Conservation (phyloP, 768 basidiomycete species). For the Suillus paluster region DNA sequence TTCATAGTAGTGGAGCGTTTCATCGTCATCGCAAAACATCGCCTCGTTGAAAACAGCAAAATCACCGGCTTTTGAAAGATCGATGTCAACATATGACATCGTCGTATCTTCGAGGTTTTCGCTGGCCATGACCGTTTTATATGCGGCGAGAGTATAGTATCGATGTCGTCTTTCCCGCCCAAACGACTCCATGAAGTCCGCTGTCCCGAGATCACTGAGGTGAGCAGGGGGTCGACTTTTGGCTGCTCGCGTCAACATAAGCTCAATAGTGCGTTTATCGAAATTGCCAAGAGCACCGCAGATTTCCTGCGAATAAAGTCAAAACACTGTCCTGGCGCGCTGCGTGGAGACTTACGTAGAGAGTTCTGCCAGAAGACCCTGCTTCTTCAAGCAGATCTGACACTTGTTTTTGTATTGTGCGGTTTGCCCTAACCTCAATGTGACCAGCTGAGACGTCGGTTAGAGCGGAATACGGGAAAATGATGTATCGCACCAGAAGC, state of each 20-base stretch:
- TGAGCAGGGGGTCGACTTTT: slow-evolving; percentile 68
- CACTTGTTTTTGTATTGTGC: slow-evolving; percentile 80
- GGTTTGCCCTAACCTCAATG: slow-evolving; percentile 56
- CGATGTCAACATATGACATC: slow-evolving; percentile 47
- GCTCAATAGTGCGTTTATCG: slow-evolving; percentile 82
- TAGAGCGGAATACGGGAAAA: background rate
- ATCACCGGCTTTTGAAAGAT: slow-evolving; percentile 55
- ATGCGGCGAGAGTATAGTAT: slow-evolving; percentile 78
- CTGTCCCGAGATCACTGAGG: slow-evolving; percentile 71
- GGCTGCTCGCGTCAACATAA: slow-evolving; percentile 73
- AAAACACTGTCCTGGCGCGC: slow-evolving; percentile 1
- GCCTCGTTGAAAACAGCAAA: slow-evolving; percentile 50
- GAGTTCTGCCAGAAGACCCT: slow-evolving; percentile 69
- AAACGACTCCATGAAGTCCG: slow-evolving; percentile 76
- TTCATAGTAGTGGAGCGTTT: slow-evolving; percentile 48
- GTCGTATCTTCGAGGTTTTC: slow-evolving; percentile 65
- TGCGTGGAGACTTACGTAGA: slow-evolving; percentile 52
- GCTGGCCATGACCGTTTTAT: slow-evolving; percentile 59
- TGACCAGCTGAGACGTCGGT: slow-evolving; percentile 31
- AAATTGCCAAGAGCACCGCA: slow-evolving; percentile 66
- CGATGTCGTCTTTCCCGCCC: slow-evolving; percentile 88
- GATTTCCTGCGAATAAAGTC: slow-evolving; percentile 54
- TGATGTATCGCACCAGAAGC: slow-evolving; percentile 32
- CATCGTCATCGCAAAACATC: slow-evolving; percentile 58
- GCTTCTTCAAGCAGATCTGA: slow-evolving; percentile 73